Base-by-base conservation (phyloP, 805 yeast species). In the Groenewaldozyma tartarivorans region DNA sequence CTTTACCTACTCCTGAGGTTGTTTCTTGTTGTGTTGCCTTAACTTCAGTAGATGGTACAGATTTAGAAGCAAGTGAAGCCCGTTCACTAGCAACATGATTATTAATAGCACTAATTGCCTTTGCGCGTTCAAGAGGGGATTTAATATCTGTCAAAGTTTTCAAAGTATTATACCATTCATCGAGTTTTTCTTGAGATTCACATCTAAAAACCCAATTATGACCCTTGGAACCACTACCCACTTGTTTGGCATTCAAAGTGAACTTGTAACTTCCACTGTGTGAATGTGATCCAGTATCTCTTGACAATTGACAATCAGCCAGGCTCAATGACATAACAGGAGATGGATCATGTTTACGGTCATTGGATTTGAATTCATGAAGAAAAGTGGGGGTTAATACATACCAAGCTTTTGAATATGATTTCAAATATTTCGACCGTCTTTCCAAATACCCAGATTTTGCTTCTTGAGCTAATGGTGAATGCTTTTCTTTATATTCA, bases 171-270 rank as follows among this genome's bases (percentile, higher is more conserved):
- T 74, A 84, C 98, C 98, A 90, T 31, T 68, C 71, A 58, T 80
- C 75, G 90, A 87, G 84, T 24, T 72, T 61, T 33, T 79, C 81
- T 52, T 81, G 82, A 37, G 81, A 74, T 54, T 83, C 92, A n/a
- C 94, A 80, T 49, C 94, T 72, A 66, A 90, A 88, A n/a, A 88
- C 92, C 85, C 92, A 86, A 53, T 86, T 87, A 63, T 88, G 96
- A 33, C 86, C 84, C 54, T 85, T 48, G 16, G 46, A 43, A 29
- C 47, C 36, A 45, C 81, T 64, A 11, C 92, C 92, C 46, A 77
- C 75, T 48, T 79, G 78, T 53, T 81, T 84, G 15, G 87, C 76
- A 48, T 74, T 76, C 46, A 90, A 66, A 7, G 87, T 83, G 61
- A 90, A 92, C 63, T 87, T 87, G 53, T 58, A 61, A 31, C 54